Conservation (phyloP, 2,329 filamentous ascomycete species). For the Alternaria longipes region DNA sequence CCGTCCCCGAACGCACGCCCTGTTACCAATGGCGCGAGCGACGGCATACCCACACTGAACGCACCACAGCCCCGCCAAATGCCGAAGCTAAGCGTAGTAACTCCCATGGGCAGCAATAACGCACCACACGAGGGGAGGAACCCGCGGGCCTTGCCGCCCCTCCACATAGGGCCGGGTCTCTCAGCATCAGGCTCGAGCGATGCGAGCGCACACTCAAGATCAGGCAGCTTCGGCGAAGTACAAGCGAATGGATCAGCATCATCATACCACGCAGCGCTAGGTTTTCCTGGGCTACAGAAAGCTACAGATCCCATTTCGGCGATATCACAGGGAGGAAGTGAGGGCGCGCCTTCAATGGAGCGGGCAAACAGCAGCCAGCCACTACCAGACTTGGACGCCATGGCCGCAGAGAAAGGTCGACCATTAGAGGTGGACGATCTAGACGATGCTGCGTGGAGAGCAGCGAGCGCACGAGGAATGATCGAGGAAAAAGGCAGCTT, state of each 20-base stretch:
- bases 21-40: constrained; percentile 69
- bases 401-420: constrained; percentile 82
- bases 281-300: constrained; percentile 77
- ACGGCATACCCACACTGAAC: constrained; percentile 44
- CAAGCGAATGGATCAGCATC: constrained; percentile 86
- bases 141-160: constrained; percentile 62
- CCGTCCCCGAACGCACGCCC: constrained; percentile 84
- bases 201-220: constrained; percentile 81
- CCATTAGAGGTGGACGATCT: constrained; percentile 91
- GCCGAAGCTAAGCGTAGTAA: constrained; percentile 84
- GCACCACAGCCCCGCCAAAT: constrained; percentile 65
- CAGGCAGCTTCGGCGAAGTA: constrained; percentile 85
- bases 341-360: constrained; percentile 77
- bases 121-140: constrained; percentile 74
- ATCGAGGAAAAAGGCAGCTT: constrained; percentile 89
- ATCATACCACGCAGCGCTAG: constrained; percentile 78
- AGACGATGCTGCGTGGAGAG: constrained; percentile 94
- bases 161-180: constrained; percentile 61
- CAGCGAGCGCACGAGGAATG: constrained; percentile 86
- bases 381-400: constrained; percentile 78
- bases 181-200: constrained; percentile 82
- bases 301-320: constrained; percentile 86
- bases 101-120: constrained; percentile 82
- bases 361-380: constrained; percentile 82
- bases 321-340: constrained; percentile 78